Base-by-base conservation (phyloP, 164 flowering plant species). In the Kingdonia uniflora region DNA sequence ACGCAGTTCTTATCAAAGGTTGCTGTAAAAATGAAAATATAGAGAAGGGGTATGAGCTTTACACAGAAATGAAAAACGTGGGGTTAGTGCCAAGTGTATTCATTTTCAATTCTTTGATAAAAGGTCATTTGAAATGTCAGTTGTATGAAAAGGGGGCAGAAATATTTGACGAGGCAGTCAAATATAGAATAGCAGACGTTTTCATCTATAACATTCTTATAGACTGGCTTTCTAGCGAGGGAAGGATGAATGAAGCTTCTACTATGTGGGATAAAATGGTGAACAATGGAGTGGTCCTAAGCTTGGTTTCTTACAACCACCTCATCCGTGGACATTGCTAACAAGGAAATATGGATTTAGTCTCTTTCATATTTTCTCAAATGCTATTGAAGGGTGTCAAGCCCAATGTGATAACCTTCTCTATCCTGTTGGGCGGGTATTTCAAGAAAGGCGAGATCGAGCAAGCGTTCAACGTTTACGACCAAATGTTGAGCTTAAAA, bases 261-360 rank as follows among this genome's bases (percentile, higher is more conserved):
- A 51, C 21, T 57, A 24, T 78, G 50, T 79, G n/a, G n/a, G n/a
- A n/a, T n/a, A n/a, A n/a, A n/a, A n/a, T n/a, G n/a, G n/a, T n/a
- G n/a, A n/a, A n/a, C n/a, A n/a, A n/a, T n/a, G n/a, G n/a, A n/a
- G n/a, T n/a, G n/a, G n/a, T n/a, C n/a, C n/a, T n/a, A n/a, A 78
- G 85, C 45, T 51, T 62, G 20, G 80, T 70, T 63, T 81, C 86
- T 15, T 84, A 79, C 65, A 84, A 52, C 61, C 65, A n/a, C n/a
- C n/a, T 89, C 66, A 84, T 85, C 35, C 71, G 70, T 22, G 79
- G 83, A 7, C 65, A 80, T 45, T 84, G 88, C 65, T 65, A 51
- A 54, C 53, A 60, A 51, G 76, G 78, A 42, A 62, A 74, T 37
- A 75, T 77, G 81, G 60, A 92, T 89, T 6, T 67, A 74, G 63